Evolutionary conservation across 2,329 filamentous ascomycete species (phyloP).

Genomic region (Zarea fungicola): DNA sequence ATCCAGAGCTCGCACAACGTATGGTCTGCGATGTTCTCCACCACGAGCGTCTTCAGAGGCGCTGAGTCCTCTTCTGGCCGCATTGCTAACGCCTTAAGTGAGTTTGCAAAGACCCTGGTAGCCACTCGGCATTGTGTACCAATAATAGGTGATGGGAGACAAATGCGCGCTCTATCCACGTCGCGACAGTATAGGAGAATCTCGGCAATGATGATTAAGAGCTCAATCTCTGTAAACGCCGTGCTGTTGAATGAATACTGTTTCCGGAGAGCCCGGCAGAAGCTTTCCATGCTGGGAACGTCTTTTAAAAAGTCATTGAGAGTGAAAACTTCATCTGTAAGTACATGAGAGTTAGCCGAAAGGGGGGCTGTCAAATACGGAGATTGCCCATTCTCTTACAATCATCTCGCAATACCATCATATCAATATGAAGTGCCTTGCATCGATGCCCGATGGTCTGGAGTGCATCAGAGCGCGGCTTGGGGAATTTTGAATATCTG

Average conservation of each 20-base stretch:
- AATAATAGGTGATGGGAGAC: slow-evolving; percentile 47
- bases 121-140: slow-evolving; percentile 40
- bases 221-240: slow-evolving; percentile 47
- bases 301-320: slow-evolving; percentile 41
- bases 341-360: neutral
- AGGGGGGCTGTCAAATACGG: too few species aligned
- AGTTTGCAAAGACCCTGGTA: slow-evolving; percentile 49
- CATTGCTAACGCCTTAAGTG: slow-evolving; percentile 41
- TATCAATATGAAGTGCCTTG: slow-evolving; percentile 45
- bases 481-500: slow-evolving; percentile 26
- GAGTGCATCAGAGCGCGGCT: slow-evolving; percentile 35
- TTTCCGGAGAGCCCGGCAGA: slow-evolving; percentile 38
- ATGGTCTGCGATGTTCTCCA: slow-evolving; percentile 46
- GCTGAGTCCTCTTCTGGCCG: slow-evolving; percentile 40
- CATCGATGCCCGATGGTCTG: slow-evolving; percentile 42
- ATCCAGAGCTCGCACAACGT: slow-evolving; percentile 44
- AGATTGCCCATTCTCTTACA: too few species aligned
- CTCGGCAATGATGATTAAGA: slow-evolving; percentile 33
- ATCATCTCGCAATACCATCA: slow-evolving; percentile 49
- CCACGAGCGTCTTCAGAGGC: slow-evolving; percentile 39
- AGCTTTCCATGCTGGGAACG: slow-evolving; percentile 41
- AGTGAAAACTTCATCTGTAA: slow-evolving; percentile 42
- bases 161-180: slow-evolving; percentile 42
- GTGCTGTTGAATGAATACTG: slow-evolving; percentile 43
- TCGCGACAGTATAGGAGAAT: slow-evolving; percentile 41